A percentile compares a stretch with the other conserved stretches of the same genome.
phyloP scores from a whole-genome alignment of 1,139 yeast species.

The Tardiomyces blankii region DNA sequence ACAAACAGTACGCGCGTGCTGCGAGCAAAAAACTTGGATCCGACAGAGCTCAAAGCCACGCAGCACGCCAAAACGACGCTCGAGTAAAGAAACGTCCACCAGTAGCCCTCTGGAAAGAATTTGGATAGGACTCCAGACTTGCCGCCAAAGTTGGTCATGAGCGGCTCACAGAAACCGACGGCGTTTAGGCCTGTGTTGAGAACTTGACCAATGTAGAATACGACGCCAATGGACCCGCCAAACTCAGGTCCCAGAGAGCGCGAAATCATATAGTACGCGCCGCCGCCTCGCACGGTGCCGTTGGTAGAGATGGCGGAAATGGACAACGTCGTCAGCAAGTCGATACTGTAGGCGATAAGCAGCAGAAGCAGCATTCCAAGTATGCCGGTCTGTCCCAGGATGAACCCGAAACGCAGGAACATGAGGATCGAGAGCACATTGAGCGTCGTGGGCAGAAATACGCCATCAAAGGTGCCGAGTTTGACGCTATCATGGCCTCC shows the following conservation, averaged over 20 bases:
- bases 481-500: slow-evolving; percentile 8
- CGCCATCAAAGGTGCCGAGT: slow-evolving; percentile 33
- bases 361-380: slow-evolving; percentile 40
- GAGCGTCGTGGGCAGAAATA: slow-evolving; percentile 64
- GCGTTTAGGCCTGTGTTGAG: slow-evolving; percentile 66
- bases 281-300: slow-evolving; percentile 78
- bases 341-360: slow-evolving; percentile 49
- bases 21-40: slow-evolving; percentile 71
- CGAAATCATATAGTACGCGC: slow-evolving; percentile 75
- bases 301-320: slow-evolving; percentile 75
- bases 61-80: slow-evolving; percentile 58
- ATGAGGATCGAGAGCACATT: slow-evolving; percentile 69
- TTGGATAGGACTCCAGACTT: slow-evolving; percentile 44
- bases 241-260: slow-evolving; percentile 73
- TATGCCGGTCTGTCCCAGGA: slow-evolving; percentile 69
- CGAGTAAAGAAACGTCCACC: slow-evolving; percentile 51
- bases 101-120: slow-evolving; percentile 45
- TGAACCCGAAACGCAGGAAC: slow-evolving; percentile 71
- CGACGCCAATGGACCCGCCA: slow-evolving; percentile 77
- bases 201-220: slow-evolving; percentile 69
- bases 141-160: slow-evolving; percentile 51
- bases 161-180: slow-evolving; percentile 70
- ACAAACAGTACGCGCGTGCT: slow-evolving; percentile 72
- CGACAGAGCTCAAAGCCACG: slow-evolving; percentile 69
- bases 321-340: slow-evolving; percentile 58